Percentiles rank a stretch among this genome's conserved stretches.
Conservation (phyloP, 1,139 yeast genomes). For the Magnusiomyces tetraspermus region DNA sequence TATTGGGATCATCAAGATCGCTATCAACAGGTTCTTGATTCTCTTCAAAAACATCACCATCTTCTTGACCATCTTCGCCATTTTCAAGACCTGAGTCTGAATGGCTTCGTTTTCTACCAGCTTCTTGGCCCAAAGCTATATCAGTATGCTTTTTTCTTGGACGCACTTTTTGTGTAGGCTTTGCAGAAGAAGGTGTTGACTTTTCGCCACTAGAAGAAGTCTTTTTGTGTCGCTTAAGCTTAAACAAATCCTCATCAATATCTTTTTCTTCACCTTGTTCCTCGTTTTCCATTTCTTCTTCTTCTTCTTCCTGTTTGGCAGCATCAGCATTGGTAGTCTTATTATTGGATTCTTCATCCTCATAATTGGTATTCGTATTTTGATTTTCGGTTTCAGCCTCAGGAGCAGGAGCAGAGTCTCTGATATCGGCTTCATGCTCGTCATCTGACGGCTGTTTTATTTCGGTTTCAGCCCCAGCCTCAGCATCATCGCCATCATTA, state of each 20-base stretch:
- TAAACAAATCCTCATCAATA: constrained; percentile 36
- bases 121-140: constrained; percentile 15
- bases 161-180: constrained; percentile 17
- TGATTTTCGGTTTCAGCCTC: no score
- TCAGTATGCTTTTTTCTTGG: constrained; percentile 14
- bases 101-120: constrained; percentile 11
- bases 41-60: no score
- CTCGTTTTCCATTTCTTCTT: constrained; percentile 9
- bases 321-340: background rate
- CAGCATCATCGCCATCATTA: constrained; percentile 10
- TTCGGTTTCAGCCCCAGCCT: background rate
- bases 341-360: background rate
- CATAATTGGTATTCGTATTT: no score
- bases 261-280: constrained; percentile 11
- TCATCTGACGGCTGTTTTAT: background rate
- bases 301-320: constrained; percentile 17
- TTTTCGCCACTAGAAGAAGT: constrained; percentile 13
- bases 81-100: constrained; percentile 17
- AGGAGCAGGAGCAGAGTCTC: no score
- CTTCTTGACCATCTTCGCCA: background rate
- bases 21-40: constrained; percentile 17
- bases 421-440: background rate
- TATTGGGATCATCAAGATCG: constrained; percentile 27
- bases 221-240: constrained; percentile 34
- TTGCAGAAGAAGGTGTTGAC: constrained; percentile 13